A percentile compares a stretch with the other conserved stretches of the same genome.
Conservation (phyloP, 1,139 yeast species). For the Yamadazyma dushanensis region DNA sequence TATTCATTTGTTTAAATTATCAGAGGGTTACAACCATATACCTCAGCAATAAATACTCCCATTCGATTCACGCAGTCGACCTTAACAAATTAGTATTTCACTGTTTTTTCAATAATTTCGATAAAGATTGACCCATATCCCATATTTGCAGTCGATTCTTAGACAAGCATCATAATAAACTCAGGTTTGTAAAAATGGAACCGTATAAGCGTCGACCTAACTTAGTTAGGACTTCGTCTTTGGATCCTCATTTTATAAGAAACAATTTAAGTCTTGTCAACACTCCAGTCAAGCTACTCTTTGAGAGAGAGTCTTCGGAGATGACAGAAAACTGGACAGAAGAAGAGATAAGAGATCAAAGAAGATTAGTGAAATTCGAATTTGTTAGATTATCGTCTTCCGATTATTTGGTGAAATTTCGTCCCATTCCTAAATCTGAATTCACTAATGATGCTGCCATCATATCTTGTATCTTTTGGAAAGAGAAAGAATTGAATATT, state of each 20-base stretch:
- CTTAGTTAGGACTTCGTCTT: constrained; percentile 21
- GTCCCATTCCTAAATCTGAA: constrained; percentile 24
- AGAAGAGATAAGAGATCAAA: constrained; percentile 26
- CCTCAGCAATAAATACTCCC: too few species aligned
- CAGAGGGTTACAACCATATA: too few species aligned
- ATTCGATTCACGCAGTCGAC: too few species aligned
- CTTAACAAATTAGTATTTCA: too few species aligned
- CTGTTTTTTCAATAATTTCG: too few species aligned
- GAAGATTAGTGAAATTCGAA: constrained; percentile 40
- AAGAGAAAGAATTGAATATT: constrained; percentile 47
- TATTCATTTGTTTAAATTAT: too few species aligned
- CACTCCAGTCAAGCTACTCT: constrained; percentile 20
- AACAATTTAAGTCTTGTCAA: constrained; percentile 18
- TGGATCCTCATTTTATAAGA: constrained; percentile 20
- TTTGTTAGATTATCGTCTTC: constrained; percentile 25
- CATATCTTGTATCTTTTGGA: constrained; percentile 65
- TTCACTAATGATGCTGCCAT: constrained; percentile 29
- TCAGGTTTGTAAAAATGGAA: constrained; percentile 5
- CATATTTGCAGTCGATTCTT: background rate
- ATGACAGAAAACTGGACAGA: constrained; percentile 38
- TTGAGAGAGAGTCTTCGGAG: constrained; percentile 17
- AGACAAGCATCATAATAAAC: background rate
- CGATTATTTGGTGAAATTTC: constrained; percentile 26
- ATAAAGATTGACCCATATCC: too few species aligned
- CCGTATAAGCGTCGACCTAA: constrained; percentile 11